phyloP scores from a whole-genome alignment of 2,329 filamentous ascomycete species.

The Colletotrichum somersetense region DNA sequence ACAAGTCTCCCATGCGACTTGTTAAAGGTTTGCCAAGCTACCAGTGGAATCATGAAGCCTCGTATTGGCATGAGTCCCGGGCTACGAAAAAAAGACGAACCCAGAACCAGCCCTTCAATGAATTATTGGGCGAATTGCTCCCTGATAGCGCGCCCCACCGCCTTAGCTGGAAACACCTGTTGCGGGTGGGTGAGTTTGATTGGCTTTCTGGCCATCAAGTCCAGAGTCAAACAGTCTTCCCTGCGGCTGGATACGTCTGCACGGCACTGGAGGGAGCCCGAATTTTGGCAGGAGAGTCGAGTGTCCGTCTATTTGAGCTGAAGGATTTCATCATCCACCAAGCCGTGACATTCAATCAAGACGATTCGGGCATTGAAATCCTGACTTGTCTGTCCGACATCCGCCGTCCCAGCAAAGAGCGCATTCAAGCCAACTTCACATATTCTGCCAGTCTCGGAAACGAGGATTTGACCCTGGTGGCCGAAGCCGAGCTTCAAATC shows the following conservation, averaged over 20 bases:
- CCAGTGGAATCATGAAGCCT: constrained; percentile 35
- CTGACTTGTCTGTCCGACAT: neutral
- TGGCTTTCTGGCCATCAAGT: constrained; percentile 60
- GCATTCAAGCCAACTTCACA: neutral
- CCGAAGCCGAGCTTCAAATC: neutral
- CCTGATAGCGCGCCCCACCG: constrained; percentile 38
- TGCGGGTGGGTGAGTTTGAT: constrained; percentile 45
- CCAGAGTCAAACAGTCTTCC: constrained; percentile 57
- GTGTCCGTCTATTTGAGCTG: neutral
- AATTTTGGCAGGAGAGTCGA: neutral
- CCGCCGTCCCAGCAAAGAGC: neutral
- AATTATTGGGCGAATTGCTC: constrained; percentile 42
- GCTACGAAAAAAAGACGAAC: constrained; percentile 20
- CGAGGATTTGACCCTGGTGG: neutral
- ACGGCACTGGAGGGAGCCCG: constrained; percentile 47
- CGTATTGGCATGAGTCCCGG: constrained; percentile 40
- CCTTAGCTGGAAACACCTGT: constrained; percentile 43
- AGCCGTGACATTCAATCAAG: neutral
- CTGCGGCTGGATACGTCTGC: constrained; percentile 53
- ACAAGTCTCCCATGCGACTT: neutral
- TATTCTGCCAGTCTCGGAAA: neutral
- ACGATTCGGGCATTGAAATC: neutral
- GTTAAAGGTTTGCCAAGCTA: constrained; percentile 41
- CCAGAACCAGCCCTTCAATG: constrained; percentile 10
- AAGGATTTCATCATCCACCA: neutral